Percentiles rank a stretch among this genome's conserved stretches.
These are phyloP conservation scores for Solanum sitiens DNA, from an alignment of 257 asterid species.

Conservation along the genomic window DNA sequence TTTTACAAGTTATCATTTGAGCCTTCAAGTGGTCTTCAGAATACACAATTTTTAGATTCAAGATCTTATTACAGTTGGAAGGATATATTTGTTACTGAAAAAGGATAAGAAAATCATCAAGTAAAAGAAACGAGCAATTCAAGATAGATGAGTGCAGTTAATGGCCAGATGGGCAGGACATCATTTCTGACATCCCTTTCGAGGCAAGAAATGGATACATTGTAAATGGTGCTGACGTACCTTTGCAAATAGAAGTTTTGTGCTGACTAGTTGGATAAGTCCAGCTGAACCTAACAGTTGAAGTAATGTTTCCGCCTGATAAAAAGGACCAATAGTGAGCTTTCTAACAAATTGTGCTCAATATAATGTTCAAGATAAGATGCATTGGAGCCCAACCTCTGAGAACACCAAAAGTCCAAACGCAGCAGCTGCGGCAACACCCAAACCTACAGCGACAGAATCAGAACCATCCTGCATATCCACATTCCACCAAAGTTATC, in stretches of 20 bases:
- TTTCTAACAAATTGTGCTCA: neutral
- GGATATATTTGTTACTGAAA: neutral
- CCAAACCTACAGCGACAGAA: slow-evolving; percentile 42
- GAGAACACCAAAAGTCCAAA: slow-evolving; percentile 60
- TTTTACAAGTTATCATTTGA: neutral
- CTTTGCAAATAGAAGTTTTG: slow-evolving; percentile 83
- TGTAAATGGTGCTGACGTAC: slow-evolving; percentile 18
- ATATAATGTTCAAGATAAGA: neutral
- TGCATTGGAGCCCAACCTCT: slow-evolving; percentile 39
- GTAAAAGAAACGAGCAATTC: neutral
- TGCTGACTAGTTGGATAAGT: slow-evolving; percentile 66
- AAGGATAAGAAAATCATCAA: neutral
- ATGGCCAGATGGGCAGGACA: neutral
- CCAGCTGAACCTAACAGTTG: slow-evolving; percentile 88
- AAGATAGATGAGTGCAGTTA: neutral
- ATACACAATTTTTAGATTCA: neutral
- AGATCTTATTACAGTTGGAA: neutral
- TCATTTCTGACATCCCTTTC: neutral
- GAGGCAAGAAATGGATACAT: neutral
- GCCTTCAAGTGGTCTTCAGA: neutral
- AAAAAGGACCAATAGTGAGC: slow-evolving; percentile 4
- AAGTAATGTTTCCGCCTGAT: slow-evolving; percentile 78
- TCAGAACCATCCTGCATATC: slow-evolving; percentile 48
- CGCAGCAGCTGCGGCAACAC: slow-evolving; percentile 69
- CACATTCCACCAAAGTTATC: neutral